Evolutionary conservation across 1,284 basidiomycete species (phyloP), one percentile per base, ranked within the genome.

Genomic region (Amylostereum chailletii): DNA sequence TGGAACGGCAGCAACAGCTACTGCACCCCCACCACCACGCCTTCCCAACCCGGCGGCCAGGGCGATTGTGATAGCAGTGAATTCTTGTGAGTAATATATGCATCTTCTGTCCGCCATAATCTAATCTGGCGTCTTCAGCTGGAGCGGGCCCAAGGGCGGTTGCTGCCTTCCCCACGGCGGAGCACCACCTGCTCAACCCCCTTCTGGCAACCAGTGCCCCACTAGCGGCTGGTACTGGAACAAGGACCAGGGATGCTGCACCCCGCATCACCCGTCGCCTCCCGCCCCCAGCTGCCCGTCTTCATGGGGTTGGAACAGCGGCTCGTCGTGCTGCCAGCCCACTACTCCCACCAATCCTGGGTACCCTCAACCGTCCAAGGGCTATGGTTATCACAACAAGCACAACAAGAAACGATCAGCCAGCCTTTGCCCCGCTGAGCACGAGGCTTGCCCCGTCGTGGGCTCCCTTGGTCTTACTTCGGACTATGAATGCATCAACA

Each of bases 401-500:
- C 46, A 56, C 27, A 51, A 58, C 48, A 72, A 72, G 61, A 62
- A 69, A 41, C 71, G 74, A 49, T 53, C 62, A 27, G 53, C 59
- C 40, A 54, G 63, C 38, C 71, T 79, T 45, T 86, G 84, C 69
- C 83, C 83, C 31, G 58, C 57, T 43, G 73, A 71, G 31, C 63
- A 81, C 32, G 71, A 78, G 36, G 82, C 82, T 38, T 88, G 84
- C 68, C 80, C 82, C 27, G 71, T 86, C 55, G 49, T 64, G 10
- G 72, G 70, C 32, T 52, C 68, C 26, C 59, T 56, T 7, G 62
- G 62, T 44, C 45, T 62, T 43, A 60, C 50, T 29, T 69, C 68
- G 38, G 75, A 79, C 49, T 83, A 76, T 57, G 84, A 87, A 62
- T 88, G 84, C 54, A 55, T 83, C 42, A 79, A 84, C 61, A 73